phyloP scores from a whole-genome alignment of 768 basidiomycete genomes.

The Termitomyces sp. region DNA sequence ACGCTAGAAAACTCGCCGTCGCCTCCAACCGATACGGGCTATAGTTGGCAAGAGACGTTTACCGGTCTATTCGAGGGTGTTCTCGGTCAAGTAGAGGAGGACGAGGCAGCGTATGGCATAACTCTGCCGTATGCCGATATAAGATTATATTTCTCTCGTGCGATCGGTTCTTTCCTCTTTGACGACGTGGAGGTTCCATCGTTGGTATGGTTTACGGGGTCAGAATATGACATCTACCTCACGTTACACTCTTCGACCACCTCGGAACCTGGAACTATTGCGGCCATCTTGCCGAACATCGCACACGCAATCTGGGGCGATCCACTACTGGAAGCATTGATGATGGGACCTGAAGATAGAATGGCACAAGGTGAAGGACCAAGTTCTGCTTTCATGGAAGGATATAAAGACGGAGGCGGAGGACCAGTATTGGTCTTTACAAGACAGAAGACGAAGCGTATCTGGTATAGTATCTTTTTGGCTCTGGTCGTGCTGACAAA shows the following conservation, averaged over 20 bases:
- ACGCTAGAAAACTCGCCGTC: constrained; percentile 13
- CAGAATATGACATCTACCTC: constrained; percentile 56
- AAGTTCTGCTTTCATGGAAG: constrained; percentile 52
- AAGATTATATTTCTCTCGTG: constrained; percentile 54
- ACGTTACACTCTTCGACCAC: constrained; percentile 25
- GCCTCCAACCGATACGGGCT: constrained; percentile 38
- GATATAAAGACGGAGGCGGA: constrained; percentile 52
- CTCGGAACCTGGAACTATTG: constrained; percentile 27
- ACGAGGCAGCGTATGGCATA: constrained; percentile 17
- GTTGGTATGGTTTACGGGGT: constrained; percentile 61
- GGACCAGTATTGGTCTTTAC: constrained; percentile 50
- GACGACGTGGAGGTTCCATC: constrained; percentile 74
- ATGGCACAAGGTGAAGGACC: constrained; percentile 31
- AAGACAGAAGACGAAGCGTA: constrained; percentile 70
- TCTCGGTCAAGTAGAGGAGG: constrained; percentile 39
- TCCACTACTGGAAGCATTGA: constrained; percentile 67
- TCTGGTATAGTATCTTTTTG: constrained; percentile 74
- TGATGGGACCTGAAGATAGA: constrained; percentile 31
- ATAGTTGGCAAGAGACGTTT: constrained; percentile 79
- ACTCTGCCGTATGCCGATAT: constrained; percentile 41
- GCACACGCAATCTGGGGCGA: constrained; percentile 72
- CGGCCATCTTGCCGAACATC: constrained; percentile 47
- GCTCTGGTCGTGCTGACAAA: constrained; percentile 52
- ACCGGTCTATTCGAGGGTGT: constrained; percentile 54
- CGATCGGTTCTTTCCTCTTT: constrained; percentile 73